phyloP scores from a whole-genome alignment of 2,329 filamentous ascomycete genomes.

The Aspergillus versicolor region DNA sequence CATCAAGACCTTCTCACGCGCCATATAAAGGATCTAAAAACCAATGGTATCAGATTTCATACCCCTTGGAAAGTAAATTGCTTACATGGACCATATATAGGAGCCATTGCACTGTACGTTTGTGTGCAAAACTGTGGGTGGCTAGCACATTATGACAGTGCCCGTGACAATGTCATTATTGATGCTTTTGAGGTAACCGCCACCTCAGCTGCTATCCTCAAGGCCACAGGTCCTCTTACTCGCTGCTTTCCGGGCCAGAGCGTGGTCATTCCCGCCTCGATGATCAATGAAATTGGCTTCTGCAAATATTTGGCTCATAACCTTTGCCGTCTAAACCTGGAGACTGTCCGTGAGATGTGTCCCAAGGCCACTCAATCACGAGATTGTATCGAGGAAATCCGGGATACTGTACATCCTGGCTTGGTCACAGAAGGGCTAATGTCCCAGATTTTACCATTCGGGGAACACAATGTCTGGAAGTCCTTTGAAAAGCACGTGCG shows the following conservation, averaged over 20 bases:
- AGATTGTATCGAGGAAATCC: not conserved
- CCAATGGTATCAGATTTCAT: not conserved
- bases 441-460: constrained; percentile 43
- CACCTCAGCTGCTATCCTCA: constrained; percentile 34
- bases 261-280: constrained; percentile 28
- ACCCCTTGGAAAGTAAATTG: not conserved
- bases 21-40: not conserved
- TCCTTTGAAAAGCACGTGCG: constrained; percentile 51
- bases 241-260: constrained; percentile 47
- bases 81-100: constrained; percentile 13
- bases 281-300: constrained; percentile 23
- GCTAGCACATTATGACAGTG: constrained; percentile 31
- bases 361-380: not conserved
- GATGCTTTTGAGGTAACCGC: constrained; percentile 50
- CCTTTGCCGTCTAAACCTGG: constrained; percentile 32
- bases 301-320: constrained; percentile 26
- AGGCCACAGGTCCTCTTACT: constrained; percentile 36
- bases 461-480: constrained; percentile 21
- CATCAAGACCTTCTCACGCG: not conserved
- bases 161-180: constrained; percentile 24
- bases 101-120: constrained; percentile 39
- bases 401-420: constrained; percentile 37
- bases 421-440: constrained; percentile 54
- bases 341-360: constrained; percentile 2
- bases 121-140: constrained; percentile 47